phyloP scores from a whole-genome alignment of 2,329 filamentous ascomycete genomes.

The Helotiales sp. region DNA sequence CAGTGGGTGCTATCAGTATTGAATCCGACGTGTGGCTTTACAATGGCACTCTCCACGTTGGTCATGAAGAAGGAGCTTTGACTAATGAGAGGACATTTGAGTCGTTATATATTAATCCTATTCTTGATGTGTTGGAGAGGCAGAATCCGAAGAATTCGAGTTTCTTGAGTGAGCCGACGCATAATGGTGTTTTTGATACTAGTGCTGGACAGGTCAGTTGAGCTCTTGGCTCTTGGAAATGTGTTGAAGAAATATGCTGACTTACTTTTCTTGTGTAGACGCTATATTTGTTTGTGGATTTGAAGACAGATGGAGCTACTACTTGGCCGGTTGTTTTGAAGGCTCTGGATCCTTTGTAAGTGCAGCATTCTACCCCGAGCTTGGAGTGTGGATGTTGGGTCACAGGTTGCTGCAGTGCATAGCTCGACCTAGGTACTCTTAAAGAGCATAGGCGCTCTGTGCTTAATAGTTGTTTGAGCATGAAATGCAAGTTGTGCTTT shows the following conservation, averaged over 20 bases:
- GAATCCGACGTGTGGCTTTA: slow-evolving; percentile 35
- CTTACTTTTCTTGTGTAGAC: too few species aligned
- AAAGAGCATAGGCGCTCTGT: too few species aligned
- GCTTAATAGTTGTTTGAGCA: too few species aligned
- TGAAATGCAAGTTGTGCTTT: too few species aligned
- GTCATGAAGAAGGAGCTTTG: slow-evolving; percentile 29
- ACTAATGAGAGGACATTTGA: slow-evolving; percentile 27
- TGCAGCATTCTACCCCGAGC: slow-evolving; percentile 32
- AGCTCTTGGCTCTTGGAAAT: too few species aligned
- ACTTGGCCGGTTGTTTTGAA: slow-evolving; percentile 57
- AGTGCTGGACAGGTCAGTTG: slow-evolving; percentile 48
- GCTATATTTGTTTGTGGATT: slow-evolving; percentile 63
- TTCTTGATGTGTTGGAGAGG: slow-evolving; percentile 27
- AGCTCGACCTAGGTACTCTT: too few species aligned
- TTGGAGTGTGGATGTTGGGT: too few species aligned
- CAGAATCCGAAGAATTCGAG: slow-evolving; percentile 37
- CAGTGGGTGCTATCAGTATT: slow-evolving; percentile 26
- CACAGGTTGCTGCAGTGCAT: too few species aligned
- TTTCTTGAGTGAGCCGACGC: slow-evolving; percentile 48
- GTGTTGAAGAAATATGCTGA: too few species aligned
- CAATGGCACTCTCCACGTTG: slow-evolving; percentile 29
- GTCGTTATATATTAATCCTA: slow-evolving; percentile 32
- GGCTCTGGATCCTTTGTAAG: slow-evolving; percentile 58
- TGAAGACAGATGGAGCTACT: slow-evolving; percentile 56
- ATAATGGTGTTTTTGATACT: slow-evolving; percentile 63